Evolutionary conservation across 1,284 basidiomycete species (phyloP).

Genomic region (Rhodotorula sp.): DNA sequence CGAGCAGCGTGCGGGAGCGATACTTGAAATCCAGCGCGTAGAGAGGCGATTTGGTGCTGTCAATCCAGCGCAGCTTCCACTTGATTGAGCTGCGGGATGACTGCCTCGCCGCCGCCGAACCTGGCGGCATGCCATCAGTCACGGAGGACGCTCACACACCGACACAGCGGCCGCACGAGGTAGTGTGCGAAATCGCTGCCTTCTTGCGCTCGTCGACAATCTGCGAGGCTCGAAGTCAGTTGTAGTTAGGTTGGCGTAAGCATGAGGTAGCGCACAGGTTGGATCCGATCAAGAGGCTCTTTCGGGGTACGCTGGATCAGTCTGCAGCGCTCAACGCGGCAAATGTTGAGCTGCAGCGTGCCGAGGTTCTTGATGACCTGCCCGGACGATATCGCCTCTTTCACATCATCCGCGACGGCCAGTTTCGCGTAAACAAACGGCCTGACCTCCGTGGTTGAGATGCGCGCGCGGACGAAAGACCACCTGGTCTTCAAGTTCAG

Average conservation of each 20-base stretch:
- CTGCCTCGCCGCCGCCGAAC: conserved; percentile 4
- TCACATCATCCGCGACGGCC: conserved; percentile 28
- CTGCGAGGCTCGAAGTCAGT: neutral
- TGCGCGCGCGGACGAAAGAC: neutral
- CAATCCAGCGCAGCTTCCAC: neutral
- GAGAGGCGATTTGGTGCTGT: neutral
- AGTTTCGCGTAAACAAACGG: conserved; percentile 23
- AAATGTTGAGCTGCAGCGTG: conserved; percentile 3
- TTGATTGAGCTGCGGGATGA: neutral
- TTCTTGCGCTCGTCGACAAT: conserved; percentile 10
- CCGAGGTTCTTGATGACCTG: conserved; percentile 25
- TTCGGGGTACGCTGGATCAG: too few species aligned
- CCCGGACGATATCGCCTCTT: conserved; percentile 18
- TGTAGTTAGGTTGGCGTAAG: too few species aligned
- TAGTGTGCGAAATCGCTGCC: neutral
- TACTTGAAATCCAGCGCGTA: conserved; percentile 32
- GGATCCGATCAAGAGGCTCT: neutral
- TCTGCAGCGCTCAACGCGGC: too few species aligned
- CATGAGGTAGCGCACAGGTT: neutral
- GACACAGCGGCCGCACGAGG: neutral
- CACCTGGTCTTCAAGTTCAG: neutral
- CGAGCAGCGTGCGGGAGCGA: conserved; percentile 25
- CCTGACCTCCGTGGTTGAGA: neutral
- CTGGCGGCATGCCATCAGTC: neutral
- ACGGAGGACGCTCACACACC: too few species aligned